Evolutionary conservation across 2,329 filamentous ascomycete genomes (phyloP).

Genomic region (Alternaria incomplexa): DNA sequence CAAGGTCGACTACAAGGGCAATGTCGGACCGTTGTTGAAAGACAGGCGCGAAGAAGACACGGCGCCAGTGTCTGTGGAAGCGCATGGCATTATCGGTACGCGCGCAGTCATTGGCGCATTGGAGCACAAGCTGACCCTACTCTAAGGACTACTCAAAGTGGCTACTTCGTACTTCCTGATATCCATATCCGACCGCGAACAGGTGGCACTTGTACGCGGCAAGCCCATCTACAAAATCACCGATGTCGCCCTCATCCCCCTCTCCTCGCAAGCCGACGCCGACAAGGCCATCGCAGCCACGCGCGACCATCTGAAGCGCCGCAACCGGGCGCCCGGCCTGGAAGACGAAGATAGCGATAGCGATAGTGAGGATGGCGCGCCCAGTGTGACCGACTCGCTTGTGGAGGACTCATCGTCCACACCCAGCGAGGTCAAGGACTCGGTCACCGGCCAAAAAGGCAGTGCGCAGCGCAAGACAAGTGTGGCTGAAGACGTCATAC

Average conservation of each 20-base stretch:
- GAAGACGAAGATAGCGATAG: constrained; percentile 40
- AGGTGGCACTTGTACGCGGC: constrained; percentile 86
- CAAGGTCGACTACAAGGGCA: constrained; percentile 72
- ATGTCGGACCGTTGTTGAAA: constrained; percentile 57
- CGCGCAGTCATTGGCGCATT: background rate
- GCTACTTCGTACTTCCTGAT: constrained; percentile 83
- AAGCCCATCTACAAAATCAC: constrained; percentile 85
- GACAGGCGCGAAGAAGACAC: constrained; percentile 48
- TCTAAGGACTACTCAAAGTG: constrained; percentile 82
- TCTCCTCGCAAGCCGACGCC: constrained; percentile 77
- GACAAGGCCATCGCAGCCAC: constrained; percentile 72
- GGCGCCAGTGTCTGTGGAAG: constrained; percentile 52
- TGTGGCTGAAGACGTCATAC: constrained; percentile 88
- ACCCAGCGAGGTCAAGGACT: constrained; percentile 41
- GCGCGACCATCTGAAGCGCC: constrained; percentile 52
- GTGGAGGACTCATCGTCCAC: constrained; percentile 43
- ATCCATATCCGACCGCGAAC: constrained; percentile 82
- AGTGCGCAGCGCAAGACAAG: constrained; percentile 52
- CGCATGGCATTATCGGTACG: constrained; percentile 63
- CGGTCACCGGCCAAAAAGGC: constrained; percentile 35
- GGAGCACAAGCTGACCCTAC: background rate
- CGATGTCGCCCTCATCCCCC: constrained; percentile 88
- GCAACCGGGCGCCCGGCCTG: constrained; percentile 30
- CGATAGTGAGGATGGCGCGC: constrained; percentile 42
- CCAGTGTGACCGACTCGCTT: constrained; percentile 46